Base-by-base conservation (phyloP, 1,139 yeast genomes). In the Nakaseomyces delphensis region DNA sequence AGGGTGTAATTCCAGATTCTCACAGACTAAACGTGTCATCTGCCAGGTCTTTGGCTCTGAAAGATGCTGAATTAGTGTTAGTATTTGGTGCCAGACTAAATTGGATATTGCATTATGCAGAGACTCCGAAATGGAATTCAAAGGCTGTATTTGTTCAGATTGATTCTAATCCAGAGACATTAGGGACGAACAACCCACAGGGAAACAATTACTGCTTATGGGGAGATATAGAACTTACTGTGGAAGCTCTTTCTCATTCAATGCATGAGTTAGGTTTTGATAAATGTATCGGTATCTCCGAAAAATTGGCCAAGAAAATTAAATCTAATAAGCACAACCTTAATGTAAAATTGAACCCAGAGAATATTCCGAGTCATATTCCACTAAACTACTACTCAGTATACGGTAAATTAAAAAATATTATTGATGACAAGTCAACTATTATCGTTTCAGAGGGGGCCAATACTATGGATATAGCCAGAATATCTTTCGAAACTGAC, bases 41-140 rank as follows among this genome's bases (percentile, higher is more conserved):
- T 1, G 81, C 81, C 3, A 65, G 85, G 44, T 74, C 83, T 0
- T 64, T 67, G 13, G 82, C 76, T 0, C 61, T 79, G 48, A 66
- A 65, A 47, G 51, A 62, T 2, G 76, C 83, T 0, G 83, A 78
- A 50, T 73, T 78, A 5, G 67, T 79, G 5, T 42, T 79, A 4
- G 60, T 79, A 1, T 56, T 76, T 3, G 85, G 85, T 2, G 83
- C 82, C 1, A 64, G 84, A 42, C 64, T 79, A 49, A 79, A 79
- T 56, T 79, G 85, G 85, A 77, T 79, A 18, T 59, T 79, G 47
- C 85, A 79, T 48, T 76, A 69, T 56, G 85, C 82, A 2, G 76
- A 70, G 40, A 43, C 67, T 1, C 79, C 81, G 20, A 72, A 75
- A 53, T 79, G 71, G 63, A 48, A 55, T 8, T 44, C 59, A 1